Evolutionary conservation across 169 alveolate species (phyloP).

Genomic region (Cryptosporidium felis): DNA sequence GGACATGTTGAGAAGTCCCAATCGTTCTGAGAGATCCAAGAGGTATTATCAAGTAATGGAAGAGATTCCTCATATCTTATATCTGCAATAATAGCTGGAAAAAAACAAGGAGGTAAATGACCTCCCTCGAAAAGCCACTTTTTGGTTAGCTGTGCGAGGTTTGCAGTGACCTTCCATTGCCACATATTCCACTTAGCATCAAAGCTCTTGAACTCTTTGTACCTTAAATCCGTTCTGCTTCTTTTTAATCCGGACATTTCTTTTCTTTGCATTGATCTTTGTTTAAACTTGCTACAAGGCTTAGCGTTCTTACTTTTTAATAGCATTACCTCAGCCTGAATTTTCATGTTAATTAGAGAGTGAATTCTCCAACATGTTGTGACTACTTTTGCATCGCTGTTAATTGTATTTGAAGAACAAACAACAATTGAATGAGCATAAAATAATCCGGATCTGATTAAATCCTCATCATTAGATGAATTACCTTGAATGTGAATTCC

Average conservation of each 20-base stretch:
- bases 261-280: neutral
- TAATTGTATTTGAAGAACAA: conserved; percentile 41
- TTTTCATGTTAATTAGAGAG: conserved; percentile 55
- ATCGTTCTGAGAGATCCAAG: conserved; percentile 39
- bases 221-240: neutral
- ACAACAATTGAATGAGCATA: conserved; percentile 69
- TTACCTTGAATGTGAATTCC: conserved; percentile 32
- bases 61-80: conserved; percentile 58
- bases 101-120: conserved; percentile 64
- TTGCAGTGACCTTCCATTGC: conserved; percentile 70
- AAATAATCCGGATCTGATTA: conserved; percentile 56
- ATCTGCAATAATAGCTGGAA: conserved; percentile 69
- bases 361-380: conserved; percentile 63
- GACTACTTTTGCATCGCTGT: conserved; percentile 49
- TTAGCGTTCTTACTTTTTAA: conserved; percentile 8
- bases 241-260: neutral
- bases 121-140: conserved; percentile 71
- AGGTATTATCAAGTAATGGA: conserved; percentile 41
- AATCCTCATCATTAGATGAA: conserved; percentile 61
- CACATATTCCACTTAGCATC: conserved; percentile 65
- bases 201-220: conserved; percentile 6
- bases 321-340: conserved; percentile 47
- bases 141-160: conserved; percentile 57
- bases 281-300: neutral
- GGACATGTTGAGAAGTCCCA: conserved; percentile 69